These are phyloP conservation scores for Ilex paraguariensis DNA, from an alignment of 305 asterid species.

Conservation along the genomic window DNA sequence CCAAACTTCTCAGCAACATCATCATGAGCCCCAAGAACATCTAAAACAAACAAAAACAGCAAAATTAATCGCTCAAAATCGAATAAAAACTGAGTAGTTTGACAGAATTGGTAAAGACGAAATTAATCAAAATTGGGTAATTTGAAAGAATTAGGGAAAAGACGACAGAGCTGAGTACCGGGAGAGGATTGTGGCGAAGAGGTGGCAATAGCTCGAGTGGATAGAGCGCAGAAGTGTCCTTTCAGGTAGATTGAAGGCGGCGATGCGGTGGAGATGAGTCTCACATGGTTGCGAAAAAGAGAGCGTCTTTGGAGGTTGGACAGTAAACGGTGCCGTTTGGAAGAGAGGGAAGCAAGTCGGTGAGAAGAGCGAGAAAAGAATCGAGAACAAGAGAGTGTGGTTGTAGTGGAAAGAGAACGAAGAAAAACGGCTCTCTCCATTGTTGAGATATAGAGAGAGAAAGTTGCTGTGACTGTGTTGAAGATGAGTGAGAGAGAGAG, in stretches of 20 bases:
- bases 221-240: constrained; percentile 38
- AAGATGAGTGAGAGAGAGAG: not conserved
- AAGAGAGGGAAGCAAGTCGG: constrained; percentile 33
- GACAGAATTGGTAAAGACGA: not conserved
- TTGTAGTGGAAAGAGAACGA: constrained; percentile 58
- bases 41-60: constrained; percentile 19
- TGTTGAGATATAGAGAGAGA: constrained; percentile 7
- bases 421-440: constrained; percentile 78
- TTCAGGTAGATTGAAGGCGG: constrained; percentile 36
- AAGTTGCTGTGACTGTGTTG: not conserved
- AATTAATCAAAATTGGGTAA: not conserved
- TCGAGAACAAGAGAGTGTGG: constrained; percentile 52
- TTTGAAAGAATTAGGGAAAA: not conserved
- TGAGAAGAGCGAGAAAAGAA: constrained; percentile 59
- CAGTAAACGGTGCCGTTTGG: constrained; percentile 46
- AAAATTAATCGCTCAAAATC: constrained; percentile 6
- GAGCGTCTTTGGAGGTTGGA: constrained; percentile 44
- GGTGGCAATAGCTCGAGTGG: constrained; percentile 70
- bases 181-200: constrained; percentile 56
- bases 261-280: constrained; percentile 33
- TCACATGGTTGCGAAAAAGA: constrained; percentile 37
- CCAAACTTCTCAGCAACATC: constrained; percentile 85
- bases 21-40: constrained; percentile 62
- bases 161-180: constrained; percentile 27
- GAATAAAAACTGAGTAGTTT: not conserved